Evolutionary conservation across 2,329 filamentous ascomycete species (phyloP), one percentile per base, ranked within the genome.

Genomic region (Dichotomopilus funicola): DNA sequence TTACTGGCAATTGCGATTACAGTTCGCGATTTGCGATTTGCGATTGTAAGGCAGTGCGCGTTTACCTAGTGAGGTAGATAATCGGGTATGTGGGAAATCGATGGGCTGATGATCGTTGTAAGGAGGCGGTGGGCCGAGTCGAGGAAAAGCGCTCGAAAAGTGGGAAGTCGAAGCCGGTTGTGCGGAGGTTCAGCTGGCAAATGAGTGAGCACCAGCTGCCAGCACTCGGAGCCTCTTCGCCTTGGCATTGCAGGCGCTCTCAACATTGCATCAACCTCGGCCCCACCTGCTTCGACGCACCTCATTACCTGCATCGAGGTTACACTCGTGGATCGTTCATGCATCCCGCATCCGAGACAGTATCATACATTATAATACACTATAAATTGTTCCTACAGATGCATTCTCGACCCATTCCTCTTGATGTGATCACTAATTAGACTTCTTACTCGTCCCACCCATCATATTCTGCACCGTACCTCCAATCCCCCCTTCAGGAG

Each of bases 401-500:
- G 11, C 6, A 6, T 8, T 42, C 13, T 42, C 40, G 19, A 42
- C 37, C 37, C 12, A 12, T 38, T 38, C 37, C 37, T 38, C 37
- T 38, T 38, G 8, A 38, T 38, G 37, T 4, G 8, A 2, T 5
- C 31, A 11, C 58, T 37, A 64, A 34, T 56, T 57, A n/a, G 48
- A 48, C 35, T 37, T 57, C 60, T 59, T 58, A 46, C 59, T 71
- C 9, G 64, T 67, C 5, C 75, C 75, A 0, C 75, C 75, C 58
- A 76, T 56, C 0, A 63, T 59, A 4, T 70, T 60, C 69, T 83
- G 79, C 0, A 82, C 75, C 4, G 74, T 73, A 1, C 79, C 79
- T 2, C 78, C 79, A 34, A 83, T 74, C 5, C 70, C 72, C 13
- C 78, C 78, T 45, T 79, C 75, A 0, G 72, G 64, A 0, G 78